These are phyloP conservation scores for Chytriomyces hyalinus DNA, from an alignment of 192 early-diverging fungal species.

Conservation along the genomic window DNA sequence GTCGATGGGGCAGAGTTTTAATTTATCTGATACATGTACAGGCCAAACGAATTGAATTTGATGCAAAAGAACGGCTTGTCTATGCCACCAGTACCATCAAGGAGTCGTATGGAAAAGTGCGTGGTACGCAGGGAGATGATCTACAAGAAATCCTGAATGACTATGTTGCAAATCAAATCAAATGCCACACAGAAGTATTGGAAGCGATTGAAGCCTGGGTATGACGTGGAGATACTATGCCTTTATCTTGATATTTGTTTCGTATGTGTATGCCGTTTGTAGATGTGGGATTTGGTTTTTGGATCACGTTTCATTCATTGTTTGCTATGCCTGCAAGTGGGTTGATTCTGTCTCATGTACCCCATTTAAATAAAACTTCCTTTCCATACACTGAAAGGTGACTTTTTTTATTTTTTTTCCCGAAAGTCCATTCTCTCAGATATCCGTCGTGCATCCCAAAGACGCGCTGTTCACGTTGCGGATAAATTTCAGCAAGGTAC, in stretches of 20 bases:
- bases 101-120: constrained; percentile 3
- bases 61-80: constrained; percentile 2
- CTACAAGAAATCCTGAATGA: constrained; percentile 21
- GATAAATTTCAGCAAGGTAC: constrained; percentile 94
- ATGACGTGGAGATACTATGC: neutral
- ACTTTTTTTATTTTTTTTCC: neutral
- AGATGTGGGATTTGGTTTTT: no score
- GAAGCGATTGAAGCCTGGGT: constrained; percentile 20
- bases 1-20: neutral
- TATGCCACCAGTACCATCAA: constrained; percentile 5
- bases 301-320: no score
- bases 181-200: constrained; percentile 25
- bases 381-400: neutral
- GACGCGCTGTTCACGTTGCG: constrained; percentile 58
- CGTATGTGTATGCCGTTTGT: no score
- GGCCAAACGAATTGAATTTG: constrained; percentile 21
- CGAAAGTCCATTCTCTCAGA: neutral
- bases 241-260: no score
- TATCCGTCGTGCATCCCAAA: constrained; percentile 55
- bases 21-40: neutral
- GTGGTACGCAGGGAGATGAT: constrained; percentile 18
- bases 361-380: no score
- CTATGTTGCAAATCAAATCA: constrained; percentile 29
- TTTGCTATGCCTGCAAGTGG: no score
- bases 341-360: no score